Conservation (phyloP, 805 yeast genomes). For the Pichia cabralensis region DNA sequence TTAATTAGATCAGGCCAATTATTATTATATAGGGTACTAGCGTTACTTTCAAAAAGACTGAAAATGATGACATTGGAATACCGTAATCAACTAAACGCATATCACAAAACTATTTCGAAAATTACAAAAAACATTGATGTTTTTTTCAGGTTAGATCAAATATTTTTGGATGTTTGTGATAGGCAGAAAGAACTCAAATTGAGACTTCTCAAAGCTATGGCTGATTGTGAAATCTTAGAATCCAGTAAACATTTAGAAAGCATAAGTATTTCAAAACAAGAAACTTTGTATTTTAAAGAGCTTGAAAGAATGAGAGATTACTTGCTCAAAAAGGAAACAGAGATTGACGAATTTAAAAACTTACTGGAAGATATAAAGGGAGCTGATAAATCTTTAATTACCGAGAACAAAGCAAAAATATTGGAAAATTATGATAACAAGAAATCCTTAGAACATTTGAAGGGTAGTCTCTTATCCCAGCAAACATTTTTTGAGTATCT, state of each 20-base stretch:
- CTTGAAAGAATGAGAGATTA: slow-evolving; percentile 14
- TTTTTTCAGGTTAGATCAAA: slow-evolving; percentile 19
- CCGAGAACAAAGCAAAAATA: slow-evolving; percentile 1
- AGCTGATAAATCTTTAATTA: slow-evolving; percentile 12
- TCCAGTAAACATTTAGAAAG: slow-evolving; percentile 3
- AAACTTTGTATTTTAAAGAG: slow-evolving; percentile 17
- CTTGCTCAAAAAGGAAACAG: slow-evolving; percentile 14
- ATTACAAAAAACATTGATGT: slow-evolving; percentile 7
- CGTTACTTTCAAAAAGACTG: slow-evolving; percentile 13
- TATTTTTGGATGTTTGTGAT: slow-evolving; percentile 23
- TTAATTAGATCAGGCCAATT: slow-evolving; percentile 12
- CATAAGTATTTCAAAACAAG: slow-evolving; percentile 17
- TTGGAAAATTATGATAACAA: slow-evolving; percentile 4
- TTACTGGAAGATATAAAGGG: slow-evolving; percentile 12
- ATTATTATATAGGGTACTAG: slow-evolving; percentile 12
- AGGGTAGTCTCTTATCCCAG: slow-evolving; percentile 14
- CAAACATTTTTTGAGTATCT: slow-evolving; percentile 8
- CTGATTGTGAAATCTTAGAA: slow-evolving; percentile 7
- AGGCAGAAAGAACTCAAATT: slow-evolving; percentile 21
- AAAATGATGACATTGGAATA: slow-evolving; percentile 15
- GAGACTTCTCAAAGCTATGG: slow-evolving; percentile 12
- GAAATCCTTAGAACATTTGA: slow-evolving; percentile 10
- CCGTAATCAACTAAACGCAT: slow-evolving; percentile 17
- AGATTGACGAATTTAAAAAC: slow-evolving; percentile 8
- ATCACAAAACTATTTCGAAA: slow-evolving; percentile 11